phyloP scores from a whole-genome alignment of 352 stramenopile species.

The Phytopythium delawarense region DNA sequence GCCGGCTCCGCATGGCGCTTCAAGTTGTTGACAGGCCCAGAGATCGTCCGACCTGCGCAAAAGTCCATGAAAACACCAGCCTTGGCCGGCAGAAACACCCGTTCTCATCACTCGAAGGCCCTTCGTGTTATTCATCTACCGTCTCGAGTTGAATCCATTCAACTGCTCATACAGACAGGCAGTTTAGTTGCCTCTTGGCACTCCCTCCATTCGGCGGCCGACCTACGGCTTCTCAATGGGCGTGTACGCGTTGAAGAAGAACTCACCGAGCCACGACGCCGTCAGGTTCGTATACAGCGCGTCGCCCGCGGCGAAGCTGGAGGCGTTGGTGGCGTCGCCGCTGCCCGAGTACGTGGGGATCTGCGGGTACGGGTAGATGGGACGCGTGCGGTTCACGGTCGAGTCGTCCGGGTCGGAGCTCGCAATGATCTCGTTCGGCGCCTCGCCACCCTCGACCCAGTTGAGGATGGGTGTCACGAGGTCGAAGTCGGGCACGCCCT shows the following conservation, averaged over 20 bases:
- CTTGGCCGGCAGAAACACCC: too few species aligned
- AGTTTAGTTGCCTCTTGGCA: neutral
- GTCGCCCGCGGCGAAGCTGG: conserved; percentile 15
- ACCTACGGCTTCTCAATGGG: conserved; percentile 5
- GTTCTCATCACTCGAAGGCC: too few species aligned
- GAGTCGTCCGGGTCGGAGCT: conserved; percentile 16
- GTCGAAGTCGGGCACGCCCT: conserved; percentile 34
- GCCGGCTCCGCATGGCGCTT: too few species aligned
- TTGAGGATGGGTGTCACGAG: conserved; percentile 41
- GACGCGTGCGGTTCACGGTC: conserved; percentile 16
- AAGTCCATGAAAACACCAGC: too few species aligned
- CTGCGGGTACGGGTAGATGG: conserved; percentile 18
- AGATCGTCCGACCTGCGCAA: too few species aligned
- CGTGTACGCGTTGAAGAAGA: conserved; percentile 22
- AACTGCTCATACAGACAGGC: too few species aligned
- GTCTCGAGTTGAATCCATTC: too few species aligned
- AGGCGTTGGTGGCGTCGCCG: conserved; percentile 15
- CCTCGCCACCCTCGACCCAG: conserved; percentile 30
- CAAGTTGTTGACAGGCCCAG: too few species aligned
- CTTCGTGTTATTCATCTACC: too few species aligned
- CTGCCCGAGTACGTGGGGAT: conserved; percentile 15
- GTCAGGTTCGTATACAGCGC: conserved; percentile 18
- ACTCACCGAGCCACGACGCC: conserved; percentile 14
- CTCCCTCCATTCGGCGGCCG: neutral
- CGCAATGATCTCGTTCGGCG: conserved; percentile 23